Conservation (phyloP, 2,329 filamentous ascomycete genomes). For the Coniosporium tulheliwenetii region DNA sequence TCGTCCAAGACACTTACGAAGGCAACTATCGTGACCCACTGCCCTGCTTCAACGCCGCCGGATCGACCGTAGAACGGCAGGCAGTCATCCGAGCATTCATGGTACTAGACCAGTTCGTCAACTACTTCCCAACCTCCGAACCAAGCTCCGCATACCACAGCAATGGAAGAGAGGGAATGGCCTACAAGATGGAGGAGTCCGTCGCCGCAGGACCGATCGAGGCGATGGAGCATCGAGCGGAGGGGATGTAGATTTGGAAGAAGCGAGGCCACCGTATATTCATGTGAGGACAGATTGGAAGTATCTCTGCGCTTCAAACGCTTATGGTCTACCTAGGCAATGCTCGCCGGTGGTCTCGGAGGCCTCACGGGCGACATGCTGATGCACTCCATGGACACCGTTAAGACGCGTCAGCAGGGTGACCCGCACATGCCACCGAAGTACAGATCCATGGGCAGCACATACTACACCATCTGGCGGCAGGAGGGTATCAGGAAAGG, state of each 20-base stretch:
- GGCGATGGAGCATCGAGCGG: slow-evolving; percentile 1
- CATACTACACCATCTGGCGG: slow-evolving; percentile 82
- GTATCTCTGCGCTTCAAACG: neutral
- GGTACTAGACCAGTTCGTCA: slow-evolving; percentile 33
- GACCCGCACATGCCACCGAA: slow-evolving; percentile 86
- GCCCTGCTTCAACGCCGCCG: too few relatives aligned
- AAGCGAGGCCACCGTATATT: slow-evolving; percentile 29
- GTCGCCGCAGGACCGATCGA: neutral
- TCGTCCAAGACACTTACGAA: too few relatives aligned
- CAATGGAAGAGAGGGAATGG: slow-evolving; percentile 14
- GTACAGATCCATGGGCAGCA: slow-evolving; percentile 78
- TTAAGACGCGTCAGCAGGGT: slow-evolving; percentile 95
- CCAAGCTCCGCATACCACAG: slow-evolving; percentile 19
- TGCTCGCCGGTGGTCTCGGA: slow-evolving; percentile 87
- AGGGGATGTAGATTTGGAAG: slow-evolving; percentile 19
- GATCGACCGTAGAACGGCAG: too few relatives aligned
- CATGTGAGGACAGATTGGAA: slow-evolving; percentile 20
- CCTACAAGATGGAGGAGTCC: slow-evolving; percentile 2
- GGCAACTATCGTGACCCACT: too few relatives aligned
- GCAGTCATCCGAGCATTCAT: slow-evolving; percentile 17
- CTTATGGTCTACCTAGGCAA: slow-evolving; percentile 42
- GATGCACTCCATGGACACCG: slow-evolving; percentile 97
- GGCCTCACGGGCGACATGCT: slow-evolving; percentile 90
- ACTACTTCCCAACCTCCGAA: slow-evolving; percentile 24
- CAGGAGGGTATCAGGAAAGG: slow-evolving; percentile 81